Conservation (phyloP, 139 green algal genomes). For the Coccomyxa sp. region DNA sequence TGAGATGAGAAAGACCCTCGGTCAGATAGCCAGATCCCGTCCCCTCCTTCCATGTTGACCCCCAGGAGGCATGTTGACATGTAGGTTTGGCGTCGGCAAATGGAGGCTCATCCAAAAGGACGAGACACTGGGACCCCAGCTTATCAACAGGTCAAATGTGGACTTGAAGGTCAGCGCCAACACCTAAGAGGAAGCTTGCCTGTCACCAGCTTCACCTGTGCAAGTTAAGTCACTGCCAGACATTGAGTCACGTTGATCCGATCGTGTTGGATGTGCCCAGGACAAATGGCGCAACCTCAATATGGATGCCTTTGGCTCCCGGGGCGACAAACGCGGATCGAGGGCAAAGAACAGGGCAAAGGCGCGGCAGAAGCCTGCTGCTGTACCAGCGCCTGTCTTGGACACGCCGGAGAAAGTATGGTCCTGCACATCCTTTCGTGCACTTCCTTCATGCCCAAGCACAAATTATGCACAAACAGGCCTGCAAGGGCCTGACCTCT, state of each 20-base stretch:
- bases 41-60: not conserved
- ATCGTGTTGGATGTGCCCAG: not conserved
- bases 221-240: not conserved
- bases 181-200: not conserved
- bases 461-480: not conserved
- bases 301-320: constrained; percentile 3
- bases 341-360: not conserved
- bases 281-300: constrained; percentile 61
- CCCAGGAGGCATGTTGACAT: not conserved
- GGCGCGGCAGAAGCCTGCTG: not conserved
- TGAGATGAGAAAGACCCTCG: not conserved
- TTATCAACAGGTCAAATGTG: constrained; percentile 51
- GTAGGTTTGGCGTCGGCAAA: constrained; percentile 50
- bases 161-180: constrained; percentile 41
- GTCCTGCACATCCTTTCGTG: not conserved
- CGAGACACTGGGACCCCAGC: constrained; percentile 24
- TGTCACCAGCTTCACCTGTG: not conserved
- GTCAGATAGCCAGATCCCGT: not conserved
- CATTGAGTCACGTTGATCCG: not conserved
- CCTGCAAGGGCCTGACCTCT: not conserved
- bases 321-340: not conserved
- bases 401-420: not conserved
- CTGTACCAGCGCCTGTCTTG: not conserved
- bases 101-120: constrained; percentile 61
- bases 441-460: not conserved